Evolutionary conservation across 2,329 filamentous ascomycete species (phyloP).

Genomic region (Penicillium oxalicum): DNA sequence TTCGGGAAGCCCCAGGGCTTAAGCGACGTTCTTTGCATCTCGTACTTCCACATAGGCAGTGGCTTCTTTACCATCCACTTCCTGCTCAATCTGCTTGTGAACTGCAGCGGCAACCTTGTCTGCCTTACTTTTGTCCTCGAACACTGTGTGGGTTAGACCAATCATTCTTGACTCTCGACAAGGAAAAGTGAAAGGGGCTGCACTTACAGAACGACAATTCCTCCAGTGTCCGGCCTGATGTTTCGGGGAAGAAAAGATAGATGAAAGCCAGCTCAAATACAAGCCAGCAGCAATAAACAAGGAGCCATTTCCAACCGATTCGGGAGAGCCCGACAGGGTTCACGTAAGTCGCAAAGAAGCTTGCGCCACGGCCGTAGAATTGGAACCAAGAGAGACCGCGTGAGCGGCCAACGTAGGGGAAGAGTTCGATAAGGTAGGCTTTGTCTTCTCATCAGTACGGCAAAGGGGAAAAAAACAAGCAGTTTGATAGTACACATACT

Average conservation of each 20-base stretch:
- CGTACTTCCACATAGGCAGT: conserved; percentile 7
- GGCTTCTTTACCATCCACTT: conserved; percentile 7
- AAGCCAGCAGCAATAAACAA: conserved; percentile 42
- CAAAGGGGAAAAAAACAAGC: too few species aligned
- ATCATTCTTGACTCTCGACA: too few species aligned
- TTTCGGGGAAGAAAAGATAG: conserved; percentile 45
- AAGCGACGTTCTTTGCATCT: conserved; percentile 6
- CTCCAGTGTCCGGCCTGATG: conserved; percentile 38
- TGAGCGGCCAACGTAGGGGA: conserved; percentile 53
- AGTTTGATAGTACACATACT: conserved; percentile 8
- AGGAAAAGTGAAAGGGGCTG: too few species aligned
- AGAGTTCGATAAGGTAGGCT: conserved; percentile 52
- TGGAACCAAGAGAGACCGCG: conserved; percentile 56
- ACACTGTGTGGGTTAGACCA: conserved; percentile 25
- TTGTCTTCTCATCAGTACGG: conserved; percentile 1
- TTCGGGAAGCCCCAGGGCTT: neutral
- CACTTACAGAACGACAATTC: conserved; percentile 43
- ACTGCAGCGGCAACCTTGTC: conserved; percentile 34
- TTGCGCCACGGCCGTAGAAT: conserved; percentile 47
- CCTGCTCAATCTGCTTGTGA: conserved; percentile 30
- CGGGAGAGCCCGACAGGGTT: conserved; percentile 44
- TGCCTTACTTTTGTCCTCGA: conserved; percentile 33
- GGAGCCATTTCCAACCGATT: conserved; percentile 42
- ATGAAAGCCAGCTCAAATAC: conserved; percentile 39
- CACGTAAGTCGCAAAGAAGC: conserved; percentile 47